Evolutionary conservation across 805 yeast genomes (phyloP).

Genomic region (Ogataea angusta): DNA sequence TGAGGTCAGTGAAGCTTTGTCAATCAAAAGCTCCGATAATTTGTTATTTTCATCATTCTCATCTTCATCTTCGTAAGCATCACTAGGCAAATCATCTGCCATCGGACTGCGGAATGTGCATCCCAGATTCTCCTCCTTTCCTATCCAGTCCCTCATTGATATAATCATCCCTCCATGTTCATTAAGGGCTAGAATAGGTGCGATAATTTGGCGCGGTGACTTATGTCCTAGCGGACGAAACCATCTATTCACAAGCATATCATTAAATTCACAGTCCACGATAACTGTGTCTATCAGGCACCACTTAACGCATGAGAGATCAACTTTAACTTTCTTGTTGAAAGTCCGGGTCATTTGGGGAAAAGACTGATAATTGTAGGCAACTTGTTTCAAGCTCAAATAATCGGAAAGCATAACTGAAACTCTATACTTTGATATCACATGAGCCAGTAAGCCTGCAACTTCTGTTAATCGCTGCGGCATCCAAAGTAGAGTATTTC

Average conservation of each 20-base stretch:
- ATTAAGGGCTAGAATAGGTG: slow-evolving; percentile 83
- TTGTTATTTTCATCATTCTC: slow-evolving; percentile 31
- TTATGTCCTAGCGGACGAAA: slow-evolving; percentile 84
- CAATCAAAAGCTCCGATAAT: slow-evolving; percentile 65
- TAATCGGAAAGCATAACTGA: slow-evolving; percentile 81
- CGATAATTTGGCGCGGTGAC: slow-evolving; percentile 68
- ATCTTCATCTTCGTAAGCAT: slow-evolving; percentile 25
- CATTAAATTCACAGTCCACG: slow-evolving; percentile 90
- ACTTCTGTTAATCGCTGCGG: slow-evolving; percentile 69
- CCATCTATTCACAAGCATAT: slow-evolving; percentile 86
- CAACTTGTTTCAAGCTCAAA: slow-evolving; percentile 82
- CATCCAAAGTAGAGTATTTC: slow-evolving; percentile 77
- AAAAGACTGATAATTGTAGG: slow-evolving; percentile 85
- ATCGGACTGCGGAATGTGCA: slow-evolving; percentile 38
- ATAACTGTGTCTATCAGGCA: slow-evolving; percentile 85
- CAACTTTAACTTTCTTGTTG: slow-evolving; percentile 70
- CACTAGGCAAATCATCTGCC: slow-evolving; percentile 37
- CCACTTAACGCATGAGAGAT: slow-evolving; percentile 80
- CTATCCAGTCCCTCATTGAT: slow-evolving; percentile 88
- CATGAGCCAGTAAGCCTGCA: slow-evolving; percentile 84
- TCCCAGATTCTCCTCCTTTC: slow-evolving; percentile 62
- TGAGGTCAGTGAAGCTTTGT: slow-evolving; percentile 67
- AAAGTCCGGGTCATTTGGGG: slow-evolving; percentile 83
- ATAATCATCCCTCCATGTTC: slow-evolving; percentile 97
- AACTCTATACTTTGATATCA: slow-evolving; percentile 67